Evolutionary conservation across 2,329 filamentous ascomycete species (phyloP).

Genomic region (Chaetomium sp.): DNA sequence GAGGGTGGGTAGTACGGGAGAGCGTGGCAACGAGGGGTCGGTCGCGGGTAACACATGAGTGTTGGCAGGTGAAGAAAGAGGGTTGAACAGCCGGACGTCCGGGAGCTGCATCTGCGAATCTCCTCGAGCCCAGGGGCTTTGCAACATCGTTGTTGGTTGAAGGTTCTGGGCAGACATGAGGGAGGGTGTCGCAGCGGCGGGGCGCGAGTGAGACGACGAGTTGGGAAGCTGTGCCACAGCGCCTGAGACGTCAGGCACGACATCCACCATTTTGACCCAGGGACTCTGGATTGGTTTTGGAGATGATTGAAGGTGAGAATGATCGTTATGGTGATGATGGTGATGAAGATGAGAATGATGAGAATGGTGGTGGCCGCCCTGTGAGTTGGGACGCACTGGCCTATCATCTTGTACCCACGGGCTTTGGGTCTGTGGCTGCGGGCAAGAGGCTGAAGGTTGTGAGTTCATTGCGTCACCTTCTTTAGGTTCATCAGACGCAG

Average conservation of each 20-base stretch:
- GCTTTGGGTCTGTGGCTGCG: constrained; percentile 4
- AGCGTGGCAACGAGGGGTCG: background rate
- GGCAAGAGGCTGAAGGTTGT: background rate
- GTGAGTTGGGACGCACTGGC: background rate
- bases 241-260: background rate
- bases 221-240: background rate
- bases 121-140: constrained; percentile 22
- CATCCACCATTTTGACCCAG: constrained; percentile 20
- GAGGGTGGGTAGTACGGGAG: background rate
- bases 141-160: background rate
- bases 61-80: constrained; percentile 16
- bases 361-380: too few species aligned
- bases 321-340: too few species aligned
- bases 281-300: constrained; percentile 26
- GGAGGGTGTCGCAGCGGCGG: background rate
- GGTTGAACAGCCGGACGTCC: constrained; percentile 11
- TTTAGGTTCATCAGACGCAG: background rate
- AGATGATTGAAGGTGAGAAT: constrained; percentile 1
- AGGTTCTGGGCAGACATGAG: constrained; percentile 9
- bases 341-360: too few species aligned
- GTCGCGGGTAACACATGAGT: constrained; percentile 12
- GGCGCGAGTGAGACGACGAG: background rate
- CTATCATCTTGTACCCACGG: constrained; percentile 7
- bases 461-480: background rate
- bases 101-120: constrained; percentile 19